Evolutionary conservation across 768 basidiomycete species (phyloP).

Genomic region (Boletus rubescentipes): DNA sequence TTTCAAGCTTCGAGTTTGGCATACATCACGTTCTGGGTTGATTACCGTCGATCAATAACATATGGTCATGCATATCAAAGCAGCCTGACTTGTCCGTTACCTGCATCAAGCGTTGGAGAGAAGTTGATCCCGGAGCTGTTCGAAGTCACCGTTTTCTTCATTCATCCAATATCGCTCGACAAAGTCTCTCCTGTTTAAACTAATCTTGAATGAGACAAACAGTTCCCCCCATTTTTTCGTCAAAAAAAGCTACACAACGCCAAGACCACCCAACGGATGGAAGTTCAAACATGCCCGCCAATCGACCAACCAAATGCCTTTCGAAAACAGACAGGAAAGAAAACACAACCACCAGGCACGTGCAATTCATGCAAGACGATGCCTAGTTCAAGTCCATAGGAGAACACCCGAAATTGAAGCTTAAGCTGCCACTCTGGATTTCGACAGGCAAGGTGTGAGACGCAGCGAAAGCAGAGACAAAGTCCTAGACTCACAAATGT

Average conservation of each 20-base stretch:
- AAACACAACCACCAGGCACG: background rate
- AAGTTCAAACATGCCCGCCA: background rate
- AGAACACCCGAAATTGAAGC: constrained; percentile 26
- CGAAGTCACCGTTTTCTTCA: no score
- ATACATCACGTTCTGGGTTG: no score
- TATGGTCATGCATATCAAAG: no score
- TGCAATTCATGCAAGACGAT: background rate
- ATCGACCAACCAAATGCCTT: background rate
- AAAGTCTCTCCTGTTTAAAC: background rate
- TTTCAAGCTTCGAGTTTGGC: no score
- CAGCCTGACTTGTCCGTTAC: no score
- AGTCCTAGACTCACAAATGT: constrained; percentile 16
- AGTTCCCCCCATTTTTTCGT: background rate
- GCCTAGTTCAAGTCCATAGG: constrained; percentile 24
- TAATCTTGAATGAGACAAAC: background rate
- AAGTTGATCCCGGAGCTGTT: no score
- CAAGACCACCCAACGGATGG: background rate
- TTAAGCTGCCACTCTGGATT: constrained; percentile 7
- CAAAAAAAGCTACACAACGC: background rate
- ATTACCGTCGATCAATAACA: no score
- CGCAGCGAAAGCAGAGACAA: background rate
- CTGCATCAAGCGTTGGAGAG: no score
- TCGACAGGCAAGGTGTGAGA: background rate
- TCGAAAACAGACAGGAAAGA: constrained; percentile 5
- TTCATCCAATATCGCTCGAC: no score